Base-by-base conservation (phyloP, 345 rosid genomes). In the Hevea brasiliensis region DNA sequence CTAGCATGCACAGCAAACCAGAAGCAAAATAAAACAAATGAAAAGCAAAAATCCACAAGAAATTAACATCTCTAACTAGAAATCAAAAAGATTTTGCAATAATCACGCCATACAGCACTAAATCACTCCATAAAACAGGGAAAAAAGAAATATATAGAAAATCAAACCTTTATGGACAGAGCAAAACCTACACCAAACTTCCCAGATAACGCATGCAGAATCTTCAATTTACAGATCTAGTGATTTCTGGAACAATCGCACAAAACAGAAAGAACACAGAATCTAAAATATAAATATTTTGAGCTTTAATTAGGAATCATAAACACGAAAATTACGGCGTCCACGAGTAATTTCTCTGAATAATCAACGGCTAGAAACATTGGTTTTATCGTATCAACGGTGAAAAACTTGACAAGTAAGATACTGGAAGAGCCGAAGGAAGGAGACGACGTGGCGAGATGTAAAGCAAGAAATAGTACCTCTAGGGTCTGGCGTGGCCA, bases 401-500 rank as follows among this genome's bases (percentile, higher is more conserved):
- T 23, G 26, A 1, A 1, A 18, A 32, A 27, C 29, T 58, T 77
- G 65, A 75, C 83, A 84, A 35, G 86, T 76, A 61, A 35, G 82
- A 68, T 51, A 15, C 24, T 5, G 17, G 41, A 65, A 35, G 24
- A 35, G 48, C 0, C 7, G 20, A 41, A 14, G 20, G 4, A 3
- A 13, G 6, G 48, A 8, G 76, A 37, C 64, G 87, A 80, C 85
- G 88, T 87, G 89, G 88, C 42, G 4, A 0, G 47, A 6, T 4
- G 29, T 0, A 74, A 50, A 67, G 80, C 81, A 66, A 72, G 44
- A 64, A 68, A 9, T 12, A 37, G 12, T 56, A 14, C 47, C 10
- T 8, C 29, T 5, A 11, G 6, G 7, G 29, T n/a, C 35, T 26
- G 55, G 41, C 92, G 92, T 89, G 93, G 89, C 87, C 27, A 27